Percentiles rank a stretch among this genome's conserved stretches.
These are phyloP conservation scores for Streptanthus diversifolius DNA, from an alignment of 345 rosid genomes.

Conservation along the genomic window DNA sequence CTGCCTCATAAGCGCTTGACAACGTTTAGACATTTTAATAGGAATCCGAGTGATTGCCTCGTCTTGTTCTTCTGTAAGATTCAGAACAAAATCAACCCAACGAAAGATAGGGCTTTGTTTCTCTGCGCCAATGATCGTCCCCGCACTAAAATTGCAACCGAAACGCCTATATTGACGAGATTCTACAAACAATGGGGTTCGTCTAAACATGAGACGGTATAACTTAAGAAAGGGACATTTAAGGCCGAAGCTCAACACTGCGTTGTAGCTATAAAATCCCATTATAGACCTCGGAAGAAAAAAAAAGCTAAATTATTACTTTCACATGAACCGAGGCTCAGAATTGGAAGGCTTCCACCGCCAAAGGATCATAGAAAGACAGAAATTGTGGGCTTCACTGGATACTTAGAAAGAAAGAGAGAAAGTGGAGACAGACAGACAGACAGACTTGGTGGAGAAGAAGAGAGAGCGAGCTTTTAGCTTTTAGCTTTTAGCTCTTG, in stretches of 20 bases:
- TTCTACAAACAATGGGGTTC: slow-evolving; percentile 11
- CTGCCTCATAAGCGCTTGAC: slow-evolving; percentile 65
- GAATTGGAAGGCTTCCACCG: not conserved
- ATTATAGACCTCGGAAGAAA: slow-evolving; percentile 7
- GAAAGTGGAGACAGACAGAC: not conserved
- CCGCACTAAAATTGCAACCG: slow-evolving; percentile 21
- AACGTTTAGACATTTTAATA: slow-evolving; percentile 56
- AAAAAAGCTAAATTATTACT: not conserved
- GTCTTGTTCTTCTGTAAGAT: slow-evolving; percentile 46
- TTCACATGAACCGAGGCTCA: slow-evolving; percentile 3
- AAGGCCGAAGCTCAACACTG: slow-evolving; percentile 22
- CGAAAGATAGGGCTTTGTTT: slow-evolving; percentile 39
- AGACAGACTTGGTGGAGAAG: not conserved
- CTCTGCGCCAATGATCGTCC: slow-evolving; percentile 10
- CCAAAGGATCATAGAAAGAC: slow-evolving; percentile 3
- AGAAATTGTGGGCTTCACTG: not conserved
- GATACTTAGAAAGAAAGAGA: not conserved
- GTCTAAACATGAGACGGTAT: slow-evolving; percentile 3
- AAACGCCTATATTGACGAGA: not conserved
- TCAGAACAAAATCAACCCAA: slow-evolving; percentile 53
- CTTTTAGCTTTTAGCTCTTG: not conserved
- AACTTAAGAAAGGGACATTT: slow-evolving; percentile 21
- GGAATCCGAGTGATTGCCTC: slow-evolving; percentile 54
- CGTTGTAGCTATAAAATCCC: slow-evolving; percentile 30
- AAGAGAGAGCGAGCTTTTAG: not conserved